phyloP scores from a whole-genome alignment of 2,329 filamentous ascomycete genomes.

The Dothideomycetes sp. region DNA sequence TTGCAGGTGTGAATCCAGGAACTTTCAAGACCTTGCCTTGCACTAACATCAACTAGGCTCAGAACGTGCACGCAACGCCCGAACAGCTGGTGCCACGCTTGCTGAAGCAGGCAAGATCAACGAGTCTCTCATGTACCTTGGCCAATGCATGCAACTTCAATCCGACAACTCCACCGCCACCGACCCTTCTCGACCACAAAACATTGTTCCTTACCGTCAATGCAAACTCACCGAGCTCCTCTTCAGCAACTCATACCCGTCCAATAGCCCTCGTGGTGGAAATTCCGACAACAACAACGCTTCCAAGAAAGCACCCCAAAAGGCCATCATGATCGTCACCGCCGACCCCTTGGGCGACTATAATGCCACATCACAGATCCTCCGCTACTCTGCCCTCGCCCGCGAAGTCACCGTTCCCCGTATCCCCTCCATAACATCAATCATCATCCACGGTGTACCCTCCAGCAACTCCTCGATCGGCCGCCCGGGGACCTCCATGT shows the following conservation, averaged over 20 bases:
- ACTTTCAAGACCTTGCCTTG: not conserved
- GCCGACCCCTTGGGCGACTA: conserved; percentile 89
- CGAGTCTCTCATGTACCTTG: conserved; percentile 94
- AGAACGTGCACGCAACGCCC: conserved; percentile 83
- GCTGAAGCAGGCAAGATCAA: conserved; percentile 98
- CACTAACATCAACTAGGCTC: conserved; percentile 41
- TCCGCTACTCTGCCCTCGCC: conserved; percentile 86
- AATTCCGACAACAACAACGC: conserved; percentile 31
- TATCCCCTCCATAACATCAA: conserved; percentile 69
- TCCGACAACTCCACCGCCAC: conserved; percentile 63
- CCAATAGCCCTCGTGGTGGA: conserved; percentile 23
- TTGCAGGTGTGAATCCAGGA: conserved; percentile 59
- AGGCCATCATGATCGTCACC: conserved; percentile 90
- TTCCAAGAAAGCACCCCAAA: conserved; percentile 59
- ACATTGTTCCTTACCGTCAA: conserved; percentile 63
- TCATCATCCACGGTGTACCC: conserved; percentile 38
- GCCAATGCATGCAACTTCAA: conserved; percentile 93
- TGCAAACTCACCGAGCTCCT: conserved; percentile 43
- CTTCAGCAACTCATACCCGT: conserved; percentile 38
- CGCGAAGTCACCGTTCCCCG: conserved; percentile 87
- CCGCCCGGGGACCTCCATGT: conserved; percentile 23
- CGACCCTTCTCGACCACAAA: conserved; percentile 30
- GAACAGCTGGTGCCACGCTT: conserved; percentile 84
- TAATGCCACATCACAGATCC: conserved; percentile 91
- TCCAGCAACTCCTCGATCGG: conserved; percentile 20